Evolutionary conservation across 495 filamentous ascomycete genomes (phyloP), one percentile per base, ranked within the genome.

Genomic region (Parachaetomium inaequale): DNA sequence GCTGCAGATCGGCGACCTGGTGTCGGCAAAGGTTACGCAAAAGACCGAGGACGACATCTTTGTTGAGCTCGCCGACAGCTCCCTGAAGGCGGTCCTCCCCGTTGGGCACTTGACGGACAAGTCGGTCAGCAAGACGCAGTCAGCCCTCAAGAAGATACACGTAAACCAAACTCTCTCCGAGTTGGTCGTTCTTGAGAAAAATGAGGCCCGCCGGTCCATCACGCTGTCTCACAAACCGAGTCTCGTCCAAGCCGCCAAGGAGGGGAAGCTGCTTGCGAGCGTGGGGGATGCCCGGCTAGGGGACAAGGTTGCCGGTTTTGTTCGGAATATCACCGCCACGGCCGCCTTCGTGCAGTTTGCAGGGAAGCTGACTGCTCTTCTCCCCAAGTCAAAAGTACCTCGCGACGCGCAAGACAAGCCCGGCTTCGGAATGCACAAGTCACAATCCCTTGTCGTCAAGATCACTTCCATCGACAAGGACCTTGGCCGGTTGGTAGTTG

Each of bases 321-420:
- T 98, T 29, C 85, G 86, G 51, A 93, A 90, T 64, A 88, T 93
- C 45, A 90, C 89, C 7, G 72, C 81, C n/a, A 87, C 83, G 3
- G 90, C 87, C 38, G 78, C 88, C 21, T 96, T 96, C 63, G 83
- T 96, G 12, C 85, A 92, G 66, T 96, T 96, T 76, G 82, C 85
- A 17, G 89, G 87, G 57, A 87, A 87, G 23, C 68, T 96, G 43
- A 88, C 84, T 42, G 93, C 90, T 14, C 74, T 96, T 43, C 78
- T 96, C 25, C 89, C 87, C 32, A 93, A 89, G 74, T 84, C 82
- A 36, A 84, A 89, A 65, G 74, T 98, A 36, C 78, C 86, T 7
- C 78, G 81, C n/a, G 88, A 91, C 46, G 79, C 84, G 59, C 73
- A 82, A 7, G 71, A 79, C n/a, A 76, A 89, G 64, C 81, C 86